phyloP scores from a whole-genome alignment of 306 rosid genomes.

The Ormosia semicastrata region DNA sequence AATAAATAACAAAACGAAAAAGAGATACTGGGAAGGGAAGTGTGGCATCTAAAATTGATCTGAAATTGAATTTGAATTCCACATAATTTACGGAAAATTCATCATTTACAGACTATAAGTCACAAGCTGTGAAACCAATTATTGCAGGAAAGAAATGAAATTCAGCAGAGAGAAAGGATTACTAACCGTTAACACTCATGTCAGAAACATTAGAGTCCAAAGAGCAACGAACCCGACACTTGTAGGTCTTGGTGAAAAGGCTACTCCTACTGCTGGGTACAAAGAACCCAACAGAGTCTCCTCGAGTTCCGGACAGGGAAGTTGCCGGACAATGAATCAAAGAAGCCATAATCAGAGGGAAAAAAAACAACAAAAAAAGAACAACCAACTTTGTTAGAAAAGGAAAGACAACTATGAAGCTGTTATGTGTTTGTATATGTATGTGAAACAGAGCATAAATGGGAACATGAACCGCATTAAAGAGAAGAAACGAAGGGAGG shows the following conservation, averaged over 20 bases:
- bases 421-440: background rate
- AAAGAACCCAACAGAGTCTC: conserved; percentile 28
- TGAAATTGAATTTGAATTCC: background rate
- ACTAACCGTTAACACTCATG: conserved; percentile 80
- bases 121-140: background rate
- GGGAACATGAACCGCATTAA: background rate
- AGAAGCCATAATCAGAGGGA: conserved; percentile 55
- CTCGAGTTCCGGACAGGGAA: conserved; percentile 42
- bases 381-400: background rate
- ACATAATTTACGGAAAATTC: background rate
- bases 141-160: background rate
- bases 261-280: conserved; percentile 9
- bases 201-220: conserved; percentile 83
- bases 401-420: background rate
- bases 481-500: background rate
- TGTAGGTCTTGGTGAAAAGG: conserved; percentile 38
- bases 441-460: background rate
- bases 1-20: background rate
- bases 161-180: background rate
- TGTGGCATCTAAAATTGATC: background rate
- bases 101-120: background rate
- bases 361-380: background rate
- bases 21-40: background rate
- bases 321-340: conserved; percentile 53
- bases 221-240: conserved; percentile 59